Evolutionary conservation across 1,139 yeast genomes (phyloP), one percentile per base, ranked within the genome.

Genomic region (Taphrina betulina): DNA sequence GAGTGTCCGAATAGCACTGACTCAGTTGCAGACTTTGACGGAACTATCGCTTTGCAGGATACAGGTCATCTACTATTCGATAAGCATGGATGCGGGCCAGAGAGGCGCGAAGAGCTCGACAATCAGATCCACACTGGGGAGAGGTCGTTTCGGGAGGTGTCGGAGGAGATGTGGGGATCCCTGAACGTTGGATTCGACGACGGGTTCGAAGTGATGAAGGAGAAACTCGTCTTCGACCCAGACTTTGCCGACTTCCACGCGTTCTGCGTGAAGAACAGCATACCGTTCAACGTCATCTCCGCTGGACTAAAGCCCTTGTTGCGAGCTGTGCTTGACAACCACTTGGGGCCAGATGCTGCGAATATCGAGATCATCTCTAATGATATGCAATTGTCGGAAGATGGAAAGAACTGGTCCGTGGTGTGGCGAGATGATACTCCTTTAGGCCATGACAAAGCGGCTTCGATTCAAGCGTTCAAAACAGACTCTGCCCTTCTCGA

Each of bases 271-370:
- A 69, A 71, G 34, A 74, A 77, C 61, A 70, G 72, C 37, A 78
- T 82, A 57, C 82, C 84, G 3, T 80, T 82, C 59, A 75, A 81
- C 45, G 83, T 82, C 34, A 79, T 82, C 58, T 77, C 82, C 41
- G 82, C 85, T n/a, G 87, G 87, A 12, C 75, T 82, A 76, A 75
- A 74, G 64, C 87, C 87, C 10, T 74, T 82, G 60, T 76, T 82
- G 60, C 71, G 79, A 51, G 80, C 82, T 19, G 81, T 82, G 53
- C 76, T 82, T 61, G 75, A 77, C 63, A 75, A 73, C 61, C 78
- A 81, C 65, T 76, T 82, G 41, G 86, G 86, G 16, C 71, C 70
- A 53, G 82, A 80, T 57, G 78, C 78, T 31, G 73, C 64, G 5
- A 73, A 78, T 61, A 81, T 82, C 63, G 81, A 79, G 58, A 80